phyloP scores from a whole-genome alignment of 2,329 filamentous ascomycete species.

The Ceratocystis harringtonii region DNA sequence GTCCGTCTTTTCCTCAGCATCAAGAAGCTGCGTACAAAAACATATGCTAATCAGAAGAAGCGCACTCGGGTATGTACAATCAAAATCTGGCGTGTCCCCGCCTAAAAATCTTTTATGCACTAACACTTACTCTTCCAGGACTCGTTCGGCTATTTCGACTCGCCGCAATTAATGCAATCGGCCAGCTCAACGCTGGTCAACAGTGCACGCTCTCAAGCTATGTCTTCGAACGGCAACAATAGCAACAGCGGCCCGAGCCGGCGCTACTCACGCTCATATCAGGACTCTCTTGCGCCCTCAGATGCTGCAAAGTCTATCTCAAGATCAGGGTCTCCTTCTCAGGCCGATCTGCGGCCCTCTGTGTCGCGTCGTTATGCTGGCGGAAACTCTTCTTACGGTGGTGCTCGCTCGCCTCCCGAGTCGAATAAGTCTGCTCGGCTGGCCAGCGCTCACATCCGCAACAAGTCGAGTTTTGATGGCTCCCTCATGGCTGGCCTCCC shows the following conservation, averaged over 20 bases:
- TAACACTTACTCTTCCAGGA: slow-evolving; percentile 38
- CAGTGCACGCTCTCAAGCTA: slow-evolving; percentile 33
- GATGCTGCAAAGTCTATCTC: slow-evolving; percentile 40
- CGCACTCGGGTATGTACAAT: slow-evolving; percentile 57
- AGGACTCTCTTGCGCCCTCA: slow-evolving; percentile 29
- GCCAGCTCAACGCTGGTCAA: slow-evolving; percentile 46
- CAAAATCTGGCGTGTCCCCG: background rate
- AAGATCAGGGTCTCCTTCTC: slow-evolving; percentile 54
- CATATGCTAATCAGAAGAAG: slow-evolving; percentile 64
- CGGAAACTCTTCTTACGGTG: slow-evolving; percentile 36
- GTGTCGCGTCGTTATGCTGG: slow-evolving; percentile 29
- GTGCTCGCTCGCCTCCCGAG: slow-evolving; percentile 40
- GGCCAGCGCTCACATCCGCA: slow-evolving; percentile 48
- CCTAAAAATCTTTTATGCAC: background rate
- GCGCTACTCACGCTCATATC: slow-evolving; percentile 49
- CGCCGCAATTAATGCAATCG: slow-evolving; percentile 47
- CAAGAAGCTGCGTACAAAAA: slow-evolving; percentile 65
- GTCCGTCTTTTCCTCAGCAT: slow-evolving; percentile 79
- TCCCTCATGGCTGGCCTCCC: slow-evolving; percentile 76
- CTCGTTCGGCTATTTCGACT: slow-evolving; percentile 68
- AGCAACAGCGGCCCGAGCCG: slow-evolving; percentile 30
- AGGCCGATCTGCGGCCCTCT: slow-evolving; percentile 34
- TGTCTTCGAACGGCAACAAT: background rate
- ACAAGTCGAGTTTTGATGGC: slow-evolving; percentile 71
- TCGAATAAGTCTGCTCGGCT: slow-evolving; percentile 27